These are phyloP conservation scores for Chlorella sp. DNA, from an alignment of 139 green algal species.

Conservation along the genomic window DNA sequence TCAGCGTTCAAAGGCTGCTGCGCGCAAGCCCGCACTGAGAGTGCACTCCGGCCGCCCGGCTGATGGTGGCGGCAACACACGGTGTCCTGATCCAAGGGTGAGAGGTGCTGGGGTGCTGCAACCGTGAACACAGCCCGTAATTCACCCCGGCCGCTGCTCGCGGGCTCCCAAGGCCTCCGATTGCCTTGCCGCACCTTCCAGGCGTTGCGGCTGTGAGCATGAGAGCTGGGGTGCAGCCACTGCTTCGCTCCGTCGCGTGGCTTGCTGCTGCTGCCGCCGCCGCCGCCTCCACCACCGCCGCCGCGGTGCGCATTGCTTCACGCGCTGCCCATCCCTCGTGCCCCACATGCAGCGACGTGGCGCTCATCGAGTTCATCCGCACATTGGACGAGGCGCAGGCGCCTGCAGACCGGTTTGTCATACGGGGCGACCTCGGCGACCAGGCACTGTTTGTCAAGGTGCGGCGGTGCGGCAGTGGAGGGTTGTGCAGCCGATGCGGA, in stretches of 20 bases:
- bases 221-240: not conserved
- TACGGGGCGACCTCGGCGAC: constrained; percentile 34
- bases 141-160: too few relatives aligned
- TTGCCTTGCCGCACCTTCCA: too few relatives aligned
- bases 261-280: not conserved
- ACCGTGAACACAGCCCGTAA: too few relatives aligned
- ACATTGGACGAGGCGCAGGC: constrained; percentile 27
- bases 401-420: constrained; percentile 36
- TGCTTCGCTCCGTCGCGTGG: not conserved
- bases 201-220: too few relatives aligned
- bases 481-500: too few relatives aligned
- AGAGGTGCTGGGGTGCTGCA: not conserved
- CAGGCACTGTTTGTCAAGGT: constrained; percentile 30
- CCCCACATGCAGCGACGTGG: constrained; percentile 25
- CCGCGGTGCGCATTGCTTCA: not conserved
- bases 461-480: too few relatives aligned
- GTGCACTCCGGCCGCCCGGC: not conserved
- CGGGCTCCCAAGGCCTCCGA: too few relatives aligned
- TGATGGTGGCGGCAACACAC: constrained; percentile 13
- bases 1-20: not conserved
- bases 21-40: not conserved
- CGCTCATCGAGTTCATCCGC: constrained; percentile 37
- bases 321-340: not conserved
- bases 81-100: constrained; percentile 20
- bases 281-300: not conserved